These are phyloP conservation scores for Anisodus tanguticus DNA, from an alignment of 257 asterid species.

Conservation along the genomic window DNA sequence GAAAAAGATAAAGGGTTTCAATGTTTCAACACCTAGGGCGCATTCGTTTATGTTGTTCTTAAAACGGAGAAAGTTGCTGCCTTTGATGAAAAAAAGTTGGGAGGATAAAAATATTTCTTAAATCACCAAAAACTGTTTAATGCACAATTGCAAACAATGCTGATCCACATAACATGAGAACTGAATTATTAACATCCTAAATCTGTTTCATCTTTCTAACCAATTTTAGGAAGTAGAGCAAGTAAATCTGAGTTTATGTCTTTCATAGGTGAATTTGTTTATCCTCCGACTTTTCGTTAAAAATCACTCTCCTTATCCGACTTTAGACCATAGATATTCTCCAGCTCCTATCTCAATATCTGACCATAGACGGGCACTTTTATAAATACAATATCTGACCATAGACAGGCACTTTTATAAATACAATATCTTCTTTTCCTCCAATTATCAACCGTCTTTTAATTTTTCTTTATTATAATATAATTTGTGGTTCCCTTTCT, in stretches of 20 bases:
- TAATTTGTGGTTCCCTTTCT: not conserved
- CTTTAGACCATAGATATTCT: conserved; percentile 8
- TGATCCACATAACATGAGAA: conserved; percentile 5
- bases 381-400: not conserved
- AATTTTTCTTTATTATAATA: not conserved
- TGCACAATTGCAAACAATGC: not conserved
- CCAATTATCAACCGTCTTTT: not conserved
- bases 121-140: not conserved
- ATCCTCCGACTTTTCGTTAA: not conserved
- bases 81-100: not conserved
- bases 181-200: not conserved
- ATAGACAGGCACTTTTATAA: not conserved
- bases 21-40: not conserved
- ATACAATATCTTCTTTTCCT: not conserved
- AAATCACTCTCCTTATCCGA: not conserved
- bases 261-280: not conserved
- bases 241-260: not conserved
- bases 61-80: not conserved
- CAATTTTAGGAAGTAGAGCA: not conserved
- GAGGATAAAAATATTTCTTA: not conserved
- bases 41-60: not conserved
- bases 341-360: not conserved
- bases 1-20: not conserved
- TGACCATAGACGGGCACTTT: not conserved
- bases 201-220: not conserved